Conservation (phyloP, 495 filamentous ascomycete species). For the Talaromyces ruber region DNA sequence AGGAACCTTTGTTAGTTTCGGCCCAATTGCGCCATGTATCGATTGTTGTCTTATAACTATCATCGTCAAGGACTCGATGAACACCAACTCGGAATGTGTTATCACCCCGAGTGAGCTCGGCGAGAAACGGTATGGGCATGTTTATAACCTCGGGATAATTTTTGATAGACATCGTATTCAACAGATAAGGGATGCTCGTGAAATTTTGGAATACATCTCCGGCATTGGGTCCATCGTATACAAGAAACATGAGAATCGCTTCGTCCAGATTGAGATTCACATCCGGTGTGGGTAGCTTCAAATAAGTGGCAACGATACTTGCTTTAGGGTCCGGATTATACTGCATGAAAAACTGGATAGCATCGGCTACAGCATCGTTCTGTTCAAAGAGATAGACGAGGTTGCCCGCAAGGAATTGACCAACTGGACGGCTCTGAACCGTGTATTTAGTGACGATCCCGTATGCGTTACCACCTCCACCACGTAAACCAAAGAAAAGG, state of each 20-base stretch:
- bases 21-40: background rate
- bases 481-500: background rate
- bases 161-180: background rate
- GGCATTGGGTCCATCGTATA: background rate
- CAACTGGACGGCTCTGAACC: background rate
- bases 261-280: background rate
- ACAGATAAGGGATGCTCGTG: background rate
- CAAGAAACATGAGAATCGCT: background rate
- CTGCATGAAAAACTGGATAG: background rate
- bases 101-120: background rate
- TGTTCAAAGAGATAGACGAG: background rate
- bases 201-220: background rate
- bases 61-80: background rate
- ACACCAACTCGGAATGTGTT: background rate
- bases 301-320: background rate
- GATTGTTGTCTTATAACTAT: background rate
- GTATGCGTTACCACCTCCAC: background rate
- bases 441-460: background rate
- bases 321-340: background rate
- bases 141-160: background rate
- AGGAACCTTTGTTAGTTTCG: background rate
- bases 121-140: background rate
- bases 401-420: background rate
- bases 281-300: background rate
- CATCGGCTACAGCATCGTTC: background rate